phyloP scores from a whole-genome alignment of 148 eudicot genomes.

The Pharnaceum exiguum region DNA sequence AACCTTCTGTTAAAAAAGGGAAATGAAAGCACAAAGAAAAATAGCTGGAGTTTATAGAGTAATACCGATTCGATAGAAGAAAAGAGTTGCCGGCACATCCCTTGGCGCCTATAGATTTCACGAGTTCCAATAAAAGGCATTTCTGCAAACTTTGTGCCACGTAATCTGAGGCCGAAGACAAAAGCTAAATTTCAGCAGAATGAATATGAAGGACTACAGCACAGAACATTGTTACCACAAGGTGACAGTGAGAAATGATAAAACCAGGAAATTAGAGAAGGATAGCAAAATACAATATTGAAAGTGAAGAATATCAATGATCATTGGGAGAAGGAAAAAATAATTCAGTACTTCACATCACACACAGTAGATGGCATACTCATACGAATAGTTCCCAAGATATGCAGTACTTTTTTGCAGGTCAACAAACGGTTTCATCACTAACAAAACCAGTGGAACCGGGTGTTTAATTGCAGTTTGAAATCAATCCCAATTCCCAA shows the following conservation, averaged over 20 bases:
- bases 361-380: too few species aligned
- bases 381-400: too few species aligned
- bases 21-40: not conserved
- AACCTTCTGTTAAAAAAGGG: not conserved
- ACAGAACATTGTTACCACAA: not conserved
- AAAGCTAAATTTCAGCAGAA: not conserved
- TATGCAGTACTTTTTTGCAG: too few species aligned
- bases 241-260: not conserved
- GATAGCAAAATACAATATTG: too few species aligned
- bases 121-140: constrained; percentile 99
- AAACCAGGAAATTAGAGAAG: too few species aligned
- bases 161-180: constrained; percentile 50
- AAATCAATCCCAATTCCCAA: too few species aligned
- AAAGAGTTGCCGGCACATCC: constrained; percentile 94
- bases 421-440: too few species aligned
- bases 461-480: too few species aligned
- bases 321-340: too few species aligned
- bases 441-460: too few species aligned
- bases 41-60: not conserved
- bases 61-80: constrained; percentile 80
- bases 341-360: too few species aligned
- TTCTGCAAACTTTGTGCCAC: constrained; percentile 79
- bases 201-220: not conserved
- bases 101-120: constrained; percentile 90
- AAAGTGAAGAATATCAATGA: too few species aligned